Base-by-base conservation (phyloP, 441 rosid species). In the Rhodomyrtus psidioides region DNA sequence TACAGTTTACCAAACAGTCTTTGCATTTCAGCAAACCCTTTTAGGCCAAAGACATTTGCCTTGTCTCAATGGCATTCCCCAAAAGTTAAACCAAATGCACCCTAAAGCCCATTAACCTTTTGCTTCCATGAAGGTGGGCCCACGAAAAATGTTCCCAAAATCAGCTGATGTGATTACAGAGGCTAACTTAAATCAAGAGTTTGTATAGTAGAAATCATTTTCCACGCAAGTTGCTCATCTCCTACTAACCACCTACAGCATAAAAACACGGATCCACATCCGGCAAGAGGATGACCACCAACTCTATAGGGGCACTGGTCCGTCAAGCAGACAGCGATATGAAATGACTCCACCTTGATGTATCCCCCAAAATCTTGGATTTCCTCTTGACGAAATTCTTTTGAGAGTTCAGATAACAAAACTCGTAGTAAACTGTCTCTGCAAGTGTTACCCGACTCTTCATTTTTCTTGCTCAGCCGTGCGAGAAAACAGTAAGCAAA, bases 151-250 rank as follows among this genome's bases (percentile, higher is more conserved):
- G 79, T 70, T 34, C 46, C 79, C 49, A 10, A 21, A 21, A 34
- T 34, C 79, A 39, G 49, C 15, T 21, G 79, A 70, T 21, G 24
- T 9, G 51, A 59, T 27, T 56, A 58, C 49, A 82, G 0, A 55
- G 53, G 60, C 24, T 53, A 26, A 30, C 83, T 82, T 57, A 76
- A 34, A 58, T 81, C 65, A 1, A 59, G 55, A 84, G 83, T 89
- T 88, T 92, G 83, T 88, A 93, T 88, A 53, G 87, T n/a, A 19
- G 93, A 90, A 84, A 97, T 91, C 62, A 94, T 91, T 89, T 91
- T 89, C 99, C 96, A 89, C 2, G 94, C 98, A 85, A 95, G 93
- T 83, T 93, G 92, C 89, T 92, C 92, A 79, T 97, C 99, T 83
- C 89, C 84, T 8, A 65, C 88, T 55, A 94, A 93, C 98, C 99